phyloP scores from a whole-genome alignment of 2,329 filamentous ascomycete species.

The Colletotrichum noveboracense region DNA sequence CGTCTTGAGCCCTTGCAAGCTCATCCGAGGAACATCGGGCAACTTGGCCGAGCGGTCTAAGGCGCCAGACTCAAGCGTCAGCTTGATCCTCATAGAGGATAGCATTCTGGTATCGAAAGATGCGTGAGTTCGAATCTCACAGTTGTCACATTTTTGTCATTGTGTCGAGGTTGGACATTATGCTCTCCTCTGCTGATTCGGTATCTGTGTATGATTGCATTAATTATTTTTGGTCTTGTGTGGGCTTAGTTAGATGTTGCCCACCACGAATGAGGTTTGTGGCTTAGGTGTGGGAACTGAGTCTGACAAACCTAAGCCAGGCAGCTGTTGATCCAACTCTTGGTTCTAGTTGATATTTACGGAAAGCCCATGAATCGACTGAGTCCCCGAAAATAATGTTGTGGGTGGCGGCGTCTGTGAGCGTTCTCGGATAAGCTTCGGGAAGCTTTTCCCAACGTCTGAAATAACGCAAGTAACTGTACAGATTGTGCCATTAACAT shows the following conservation, averaged over 20 bases:
- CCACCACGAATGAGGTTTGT: not conserved
- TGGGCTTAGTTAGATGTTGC: not conserved
- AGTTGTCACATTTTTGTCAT: not conserved
- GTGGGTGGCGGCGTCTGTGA: not conserved
- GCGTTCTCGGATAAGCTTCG: slow-evolving; percentile 15
- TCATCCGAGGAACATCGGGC: not conserved
- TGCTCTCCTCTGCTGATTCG: not conserved
- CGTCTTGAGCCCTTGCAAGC: not conserved
- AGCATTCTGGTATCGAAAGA: slow-evolving; percentile 22
- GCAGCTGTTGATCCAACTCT: not conserved
- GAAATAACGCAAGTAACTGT: slow-evolving; percentile 14
- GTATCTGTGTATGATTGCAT: too few relatives aligned
- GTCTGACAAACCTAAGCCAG: not conserved
- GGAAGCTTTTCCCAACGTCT: not conserved
- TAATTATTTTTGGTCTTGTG: not conserved
- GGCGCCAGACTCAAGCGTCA: slow-evolving; percentile 19
- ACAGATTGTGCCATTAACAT: slow-evolving; percentile 6
- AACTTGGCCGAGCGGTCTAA: slow-evolving; percentile 23
- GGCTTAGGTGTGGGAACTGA: not conserved
- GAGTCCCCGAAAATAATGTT: not conserved
- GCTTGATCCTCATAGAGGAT: not conserved
- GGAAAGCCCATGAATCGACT: not conserved
- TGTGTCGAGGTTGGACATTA: not conserved
- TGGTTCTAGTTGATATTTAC: not conserved
- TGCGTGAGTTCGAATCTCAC: slow-evolving; percentile 23